Percentiles rank a stretch among this genome's conserved stretches.
Evolutionary conservation across 208 protist genomes (phyloP).

Genomic region (Leishmania mexicana): DNA sequence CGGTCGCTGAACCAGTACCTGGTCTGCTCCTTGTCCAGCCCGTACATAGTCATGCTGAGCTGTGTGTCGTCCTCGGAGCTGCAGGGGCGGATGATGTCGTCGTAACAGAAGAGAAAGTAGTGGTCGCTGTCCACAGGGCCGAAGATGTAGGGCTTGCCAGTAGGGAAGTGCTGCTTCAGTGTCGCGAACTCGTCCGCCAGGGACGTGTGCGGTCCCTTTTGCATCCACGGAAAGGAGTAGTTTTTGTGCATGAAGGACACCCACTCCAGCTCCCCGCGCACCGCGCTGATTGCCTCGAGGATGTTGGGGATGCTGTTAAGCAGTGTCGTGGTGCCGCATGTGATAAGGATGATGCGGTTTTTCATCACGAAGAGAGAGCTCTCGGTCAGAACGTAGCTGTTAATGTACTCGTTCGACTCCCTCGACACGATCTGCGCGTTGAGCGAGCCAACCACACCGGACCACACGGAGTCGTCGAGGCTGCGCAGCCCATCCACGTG

Average conservation of each 20-base stretch:
- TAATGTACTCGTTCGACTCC: slow-evolving; percentile 83
- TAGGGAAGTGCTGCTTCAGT: slow-evolving; percentile 83
- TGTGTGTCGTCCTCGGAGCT: slow-evolving; percentile 76
- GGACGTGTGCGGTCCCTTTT: slow-evolving; percentile 86
- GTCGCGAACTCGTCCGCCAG: slow-evolving; percentile 80
- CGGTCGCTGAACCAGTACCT: slow-evolving; percentile 83
- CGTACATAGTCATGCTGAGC: slow-evolving; percentile 93
- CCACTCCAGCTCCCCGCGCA: slow-evolving; percentile 87
- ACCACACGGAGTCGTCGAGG: slow-evolving; percentile 75
- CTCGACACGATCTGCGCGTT: slow-evolving; percentile 89
- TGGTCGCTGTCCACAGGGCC: slow-evolving; percentile 92
- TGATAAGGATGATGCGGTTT: slow-evolving; percentile 92
- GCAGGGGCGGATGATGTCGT: slow-evolving; percentile 81
- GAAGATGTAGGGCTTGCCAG: slow-evolving; percentile 88
- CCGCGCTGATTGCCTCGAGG: slow-evolving; percentile 75
- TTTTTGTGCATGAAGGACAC: slow-evolving; percentile 94
- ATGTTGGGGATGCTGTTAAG: slow-evolving; percentile 88
- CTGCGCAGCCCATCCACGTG: slow-evolving; percentile 70
- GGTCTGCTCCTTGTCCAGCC: slow-evolving; percentile 76
- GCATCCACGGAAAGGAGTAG: slow-evolving; percentile 92
- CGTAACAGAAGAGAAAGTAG: slow-evolving; percentile 93
- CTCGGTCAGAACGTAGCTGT: slow-evolving; percentile 94
- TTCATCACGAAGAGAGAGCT: slow-evolving; percentile 94
- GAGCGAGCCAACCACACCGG: slow-evolving; percentile 65
- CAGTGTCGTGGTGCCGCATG: slow-evolving; percentile 94